phyloP scores from a whole-genome alignment of 331 rosid genomes.

The Malus hybrid region DNA sequence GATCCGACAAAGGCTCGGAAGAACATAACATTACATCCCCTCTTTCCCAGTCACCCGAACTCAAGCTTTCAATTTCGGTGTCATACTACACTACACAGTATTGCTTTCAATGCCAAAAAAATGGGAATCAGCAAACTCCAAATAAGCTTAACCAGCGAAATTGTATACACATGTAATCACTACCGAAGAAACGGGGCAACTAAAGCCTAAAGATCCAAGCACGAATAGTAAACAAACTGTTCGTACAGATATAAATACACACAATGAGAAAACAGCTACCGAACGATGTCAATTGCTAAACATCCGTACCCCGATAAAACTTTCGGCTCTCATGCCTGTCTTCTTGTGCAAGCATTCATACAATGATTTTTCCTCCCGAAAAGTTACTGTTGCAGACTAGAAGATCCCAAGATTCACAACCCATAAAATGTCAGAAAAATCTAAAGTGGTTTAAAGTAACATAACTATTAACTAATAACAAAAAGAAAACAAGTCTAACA shows the following conservation, averaged over 20 bases:
- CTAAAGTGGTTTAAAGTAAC: not conserved
- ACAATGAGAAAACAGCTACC: not conserved
- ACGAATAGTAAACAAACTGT: too few relatives aligned
- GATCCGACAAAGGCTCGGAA: not conserved
- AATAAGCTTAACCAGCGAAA: not conserved
- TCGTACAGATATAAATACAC: not conserved
- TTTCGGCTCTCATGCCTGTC: not conserved
- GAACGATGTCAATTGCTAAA: not conserved
- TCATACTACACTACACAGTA: not conserved
- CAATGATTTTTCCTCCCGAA: conserved; percentile 1
- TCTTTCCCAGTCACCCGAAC: not conserved
- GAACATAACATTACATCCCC: not conserved
- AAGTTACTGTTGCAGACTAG: not conserved
- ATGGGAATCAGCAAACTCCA: not conserved
- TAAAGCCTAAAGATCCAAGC: too few relatives aligned
- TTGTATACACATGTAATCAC: not conserved
- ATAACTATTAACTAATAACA: too few relatives aligned
- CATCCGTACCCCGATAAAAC: not conserved
- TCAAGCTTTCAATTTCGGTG: not conserved
- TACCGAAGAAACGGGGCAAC: too few relatives aligned
- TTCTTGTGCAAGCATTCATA: not conserved
- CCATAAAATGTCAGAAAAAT: not conserved
- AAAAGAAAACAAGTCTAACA: not conserved
- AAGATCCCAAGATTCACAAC: conserved; percentile 8
- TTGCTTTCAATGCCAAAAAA: not conserved